These are phyloP conservation scores for Lachnellula suecica DNA, from an alignment of 2,329 filamentous ascomycete genomes.

Conservation along the genomic window DNA sequence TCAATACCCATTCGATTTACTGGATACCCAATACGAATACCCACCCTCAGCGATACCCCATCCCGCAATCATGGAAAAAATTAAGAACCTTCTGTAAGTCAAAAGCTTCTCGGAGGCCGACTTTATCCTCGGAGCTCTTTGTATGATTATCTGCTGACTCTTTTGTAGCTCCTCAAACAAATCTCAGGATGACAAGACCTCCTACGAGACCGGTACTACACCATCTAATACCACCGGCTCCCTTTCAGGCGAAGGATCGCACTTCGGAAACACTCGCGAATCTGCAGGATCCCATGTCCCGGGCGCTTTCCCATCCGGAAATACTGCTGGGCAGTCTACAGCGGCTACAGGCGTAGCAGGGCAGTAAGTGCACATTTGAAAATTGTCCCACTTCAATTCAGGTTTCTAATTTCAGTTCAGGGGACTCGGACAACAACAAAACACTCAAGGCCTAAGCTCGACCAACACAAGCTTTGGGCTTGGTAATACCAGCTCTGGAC, in stretches of 20 bases:
- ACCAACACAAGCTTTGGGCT: neutral
- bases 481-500: neutral
- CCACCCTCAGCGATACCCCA: too few relatives aligned
- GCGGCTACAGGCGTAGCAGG: neutral
- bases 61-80: constrained; percentile 6
- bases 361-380: too few relatives aligned
- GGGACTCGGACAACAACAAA: neutral
- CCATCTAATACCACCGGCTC: neutral
- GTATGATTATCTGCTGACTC: neutral
- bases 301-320: neutral
- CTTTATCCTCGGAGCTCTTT: neutral
- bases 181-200: neutral
- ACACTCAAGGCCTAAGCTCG: neutral
- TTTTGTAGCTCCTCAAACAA: neutral
- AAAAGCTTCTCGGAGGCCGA: neutral
- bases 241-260: constrained; percentile 7
- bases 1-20: neutral
- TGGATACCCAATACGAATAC: neutral
- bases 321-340: neutral
- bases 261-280: constrained; percentile 1
- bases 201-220: neutral
- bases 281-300: neutral
- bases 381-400: too few relatives aligned
- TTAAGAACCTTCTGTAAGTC: constrained; percentile 9
- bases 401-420: neutral